Evolutionary conservation across 2,329 filamentous ascomycete genomes (phyloP).

Genomic region (Triangularia verruculosa): DNA sequence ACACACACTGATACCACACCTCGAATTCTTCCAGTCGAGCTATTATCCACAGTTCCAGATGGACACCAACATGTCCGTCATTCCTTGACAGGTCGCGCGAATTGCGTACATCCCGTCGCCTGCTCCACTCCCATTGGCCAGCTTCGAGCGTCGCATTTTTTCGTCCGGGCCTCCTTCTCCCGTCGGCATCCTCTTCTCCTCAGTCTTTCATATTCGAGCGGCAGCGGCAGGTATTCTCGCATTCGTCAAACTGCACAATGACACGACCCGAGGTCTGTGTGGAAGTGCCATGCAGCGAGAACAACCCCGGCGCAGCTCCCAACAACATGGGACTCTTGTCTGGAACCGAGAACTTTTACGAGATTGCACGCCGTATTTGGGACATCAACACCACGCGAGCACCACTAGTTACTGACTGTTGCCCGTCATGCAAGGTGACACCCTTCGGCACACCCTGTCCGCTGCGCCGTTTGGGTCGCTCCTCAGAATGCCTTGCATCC

Average conservation of each 20-base stretch:
- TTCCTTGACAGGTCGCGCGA: not conserved
- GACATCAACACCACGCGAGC: not conserved
- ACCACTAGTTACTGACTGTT: not conserved
- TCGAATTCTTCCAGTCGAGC: not conserved
- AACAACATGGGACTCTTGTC: not conserved
- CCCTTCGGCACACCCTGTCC: conserved; percentile 22
- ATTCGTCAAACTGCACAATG: not conserved
- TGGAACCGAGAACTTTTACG: conserved; percentile 9
- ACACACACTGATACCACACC: not conserved
- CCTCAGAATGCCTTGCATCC: not conserved
- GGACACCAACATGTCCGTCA: not conserved
- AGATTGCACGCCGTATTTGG: conserved; percentile 1
- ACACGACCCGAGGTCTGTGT: not conserved
- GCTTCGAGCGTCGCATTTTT: conserved; percentile 15
- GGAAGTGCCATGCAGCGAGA: not conserved
- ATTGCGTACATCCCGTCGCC: not conserved
- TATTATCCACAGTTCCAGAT: too few species aligned
- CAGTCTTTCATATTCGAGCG: not conserved
- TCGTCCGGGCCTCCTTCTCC: conserved; percentile 15
- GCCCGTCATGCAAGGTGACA: conserved; percentile 1
- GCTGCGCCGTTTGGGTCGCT: conserved; percentile 20
- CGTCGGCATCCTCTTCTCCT: not conserved
- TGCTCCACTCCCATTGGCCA: conserved; percentile 11
- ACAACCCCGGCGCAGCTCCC: not conserved
- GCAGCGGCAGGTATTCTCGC: not conserved